Evolutionary conservation across 768 basidiomycete genomes (phyloP), one percentile per base, ranked within the genome.

Genomic region (Tulasnella sp.): DNA sequence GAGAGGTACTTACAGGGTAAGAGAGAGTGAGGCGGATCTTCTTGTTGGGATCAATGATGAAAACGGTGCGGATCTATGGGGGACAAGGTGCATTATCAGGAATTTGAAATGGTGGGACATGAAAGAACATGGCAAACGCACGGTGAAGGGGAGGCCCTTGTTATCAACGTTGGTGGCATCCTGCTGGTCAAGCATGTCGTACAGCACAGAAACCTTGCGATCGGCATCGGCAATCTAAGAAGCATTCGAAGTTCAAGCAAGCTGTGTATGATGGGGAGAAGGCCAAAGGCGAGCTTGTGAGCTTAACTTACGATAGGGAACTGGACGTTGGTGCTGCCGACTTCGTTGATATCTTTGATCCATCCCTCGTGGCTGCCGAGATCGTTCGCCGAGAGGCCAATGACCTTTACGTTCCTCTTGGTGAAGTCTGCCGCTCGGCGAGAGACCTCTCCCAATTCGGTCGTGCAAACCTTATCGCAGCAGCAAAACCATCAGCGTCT

Each of bases 21-120:
- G 90, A 73, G 62, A 99, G 65, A 14, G 81, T 87, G 65, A 96
- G 73, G 61, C 94, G 86, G 67, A 99, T 96, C 65, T 81, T 77
- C 74, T 96, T 91, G 73, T 89, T 90, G 42, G 96, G 93, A 73
- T 99, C 96, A 66, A 99, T 90, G 62, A 99, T 74, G 71, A 94
- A 99, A 60, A 99, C 96, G 6, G 91, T 96, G 59, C 96, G 85
- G 71, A 99, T 81, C 84, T 88, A 57, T 15, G 23, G n/a, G 50
- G 54, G 39, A 31, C 21, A 25, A 23, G 27, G 12, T 8, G 36
- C 36, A 25, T 39, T 35, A 23, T 27, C 32, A 36, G 40, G 14
- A 17, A 12, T 34, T 21, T 48, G 17, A 25, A 36, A 9, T 34
- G 34, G 39, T 15, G 49, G 23, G 57, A 50, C 36, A 34, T 11